A percentile compares a stretch with the other conserved stretches of the same genome.
These are phyloP conservation scores for Candida cerambycidarum DNA, from an alignment of 805 yeast genomes.

Conservation along the genomic window DNA sequence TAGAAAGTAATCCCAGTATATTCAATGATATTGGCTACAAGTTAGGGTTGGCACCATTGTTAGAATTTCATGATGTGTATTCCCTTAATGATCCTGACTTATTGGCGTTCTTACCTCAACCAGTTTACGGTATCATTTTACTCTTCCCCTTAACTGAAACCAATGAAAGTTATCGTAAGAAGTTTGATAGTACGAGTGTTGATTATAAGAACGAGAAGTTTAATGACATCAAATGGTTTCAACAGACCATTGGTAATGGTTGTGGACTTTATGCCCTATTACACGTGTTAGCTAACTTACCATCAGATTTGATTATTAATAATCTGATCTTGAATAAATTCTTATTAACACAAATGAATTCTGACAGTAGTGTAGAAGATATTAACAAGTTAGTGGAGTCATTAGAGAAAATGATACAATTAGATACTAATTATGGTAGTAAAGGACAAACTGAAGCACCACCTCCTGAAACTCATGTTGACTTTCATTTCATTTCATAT, in stretches of 20 bases:
- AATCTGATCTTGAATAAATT: constrained; percentile 31
- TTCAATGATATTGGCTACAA: constrained; percentile 67
- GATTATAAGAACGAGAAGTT: constrained; percentile 25
- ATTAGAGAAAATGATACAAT: constrained; percentile 40
- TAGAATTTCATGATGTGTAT: constrained; percentile 76
- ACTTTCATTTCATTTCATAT: constrained; percentile 78
- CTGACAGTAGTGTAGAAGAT: constrained; percentile 25
- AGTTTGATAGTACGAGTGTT: constrained; percentile 34
- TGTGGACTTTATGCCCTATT: constrained; percentile 91
- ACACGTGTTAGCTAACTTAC: constrained; percentile 54
- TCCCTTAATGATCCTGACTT: constrained; percentile 85
- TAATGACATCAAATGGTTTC: constrained; percentile 64
- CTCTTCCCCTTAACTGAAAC: constrained; percentile 74
- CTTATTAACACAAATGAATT: constrained; percentile 15
- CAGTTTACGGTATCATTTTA: constrained; percentile 70
- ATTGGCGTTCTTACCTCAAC: constrained; percentile 77
- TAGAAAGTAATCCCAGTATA: constrained; percentile 87
- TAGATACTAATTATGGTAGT: constrained; percentile 45
- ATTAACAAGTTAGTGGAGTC: constrained; percentile 45
- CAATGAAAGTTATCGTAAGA: constrained; percentile 53
- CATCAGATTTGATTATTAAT: constrained; percentile 43
- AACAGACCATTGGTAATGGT: constrained; percentile 82
- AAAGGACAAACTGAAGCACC: constrained; percentile 73
- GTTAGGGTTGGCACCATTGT: constrained; percentile 62
- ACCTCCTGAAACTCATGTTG: constrained; percentile 46